Base-by-base conservation (phyloP, 805 yeast genomes). In the Sugiyamaella qingdaonensis region DNA sequence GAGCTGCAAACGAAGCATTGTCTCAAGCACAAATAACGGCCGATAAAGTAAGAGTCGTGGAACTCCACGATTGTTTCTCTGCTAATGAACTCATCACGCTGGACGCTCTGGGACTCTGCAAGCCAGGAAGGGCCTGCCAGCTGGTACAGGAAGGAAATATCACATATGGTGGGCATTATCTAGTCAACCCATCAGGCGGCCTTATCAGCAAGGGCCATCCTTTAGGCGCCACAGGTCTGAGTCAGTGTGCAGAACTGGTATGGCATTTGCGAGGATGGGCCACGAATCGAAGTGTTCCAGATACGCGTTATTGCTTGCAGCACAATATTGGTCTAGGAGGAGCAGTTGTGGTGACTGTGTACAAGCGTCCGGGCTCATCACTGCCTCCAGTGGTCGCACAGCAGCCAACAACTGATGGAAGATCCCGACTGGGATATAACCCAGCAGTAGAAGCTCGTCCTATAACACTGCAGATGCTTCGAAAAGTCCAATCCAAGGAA, bases 231-330 rank as follows among this genome's bases (percentile, higher is more conserved):
- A 61, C 64, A 18, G 64, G 64, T 10, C 44, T 61, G 13, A 64
- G 64, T 24, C 64, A 61, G 51, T 56, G 60, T 44, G 54, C 64
- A 8, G 64, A 61, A 42, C 57, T 61, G 4, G 59, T 57, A 21
- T 61, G 64, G 64, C 64, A 61, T 43, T 51, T 61, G 32, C 58
- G 64, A 49, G 63, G 63, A 14, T 58, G 63, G 62, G 63, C 64
- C 5, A 58, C 57, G 35, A 61, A 61, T 48, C 62, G 64, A 27
- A 33, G 56, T 10, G 62, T 61, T 27, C 56, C 57, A 33, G 50
- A 56, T 35, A 52, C 58, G 24, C 49, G 56, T 43, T 54, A 61
- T 33, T 52, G 57, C 35, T 52, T 61, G 16, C 64, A 61, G 56
- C 64, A 61, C 52, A 61, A 61, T 41, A 53, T 61, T 24, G 64